Evolutionary conservation across 257 asterid species (phyloP).

Genomic region (Solanum bukasovii): DNA sequence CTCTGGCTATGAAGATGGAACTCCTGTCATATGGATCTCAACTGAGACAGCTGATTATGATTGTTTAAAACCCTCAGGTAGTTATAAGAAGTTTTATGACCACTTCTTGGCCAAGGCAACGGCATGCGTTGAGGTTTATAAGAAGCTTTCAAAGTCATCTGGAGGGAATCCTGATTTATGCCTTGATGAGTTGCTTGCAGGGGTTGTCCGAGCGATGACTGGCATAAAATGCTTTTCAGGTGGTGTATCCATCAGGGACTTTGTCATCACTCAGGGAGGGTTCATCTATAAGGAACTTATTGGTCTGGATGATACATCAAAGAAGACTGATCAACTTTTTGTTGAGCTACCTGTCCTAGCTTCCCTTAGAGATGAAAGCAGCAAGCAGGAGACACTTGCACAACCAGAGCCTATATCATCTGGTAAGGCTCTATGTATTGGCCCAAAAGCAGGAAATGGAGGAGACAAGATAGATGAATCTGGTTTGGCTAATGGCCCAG

Average conservation of each 20-base stretch:
- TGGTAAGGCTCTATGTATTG: conserved; percentile 45
- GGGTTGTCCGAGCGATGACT: conserved; percentile 73
- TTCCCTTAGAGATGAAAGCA: conserved; percentile 59
- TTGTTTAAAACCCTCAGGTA: conserved; percentile 65
- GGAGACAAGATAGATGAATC: conserved; percentile 17
- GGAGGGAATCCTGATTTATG: conserved; percentile 50
- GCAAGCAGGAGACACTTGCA: conserved; percentile 20
- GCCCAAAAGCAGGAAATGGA: conserved; percentile 25
- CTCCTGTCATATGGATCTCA: conserved; percentile 76
- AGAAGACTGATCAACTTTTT: conserved; percentile 40
- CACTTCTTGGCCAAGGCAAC: conserved; percentile 75
- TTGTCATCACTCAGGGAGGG: conserved; percentile 69
- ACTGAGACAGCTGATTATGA: conserved; percentile 85
- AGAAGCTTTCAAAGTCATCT: conserved; percentile 54
- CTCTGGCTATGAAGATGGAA: conserved; percentile 94
- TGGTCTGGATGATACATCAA: conserved; percentile 82
- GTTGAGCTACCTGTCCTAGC: conserved; percentile 49
- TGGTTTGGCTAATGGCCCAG: conserved; percentile 14
- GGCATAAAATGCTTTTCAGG: conserved; percentile 64
- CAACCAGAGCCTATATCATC: conserved; percentile 24
- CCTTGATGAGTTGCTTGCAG: conserved; percentile 91
- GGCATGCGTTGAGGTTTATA: conserved; percentile 73
- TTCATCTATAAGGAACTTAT: conserved; percentile 74
- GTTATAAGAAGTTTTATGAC: conserved; percentile 66
- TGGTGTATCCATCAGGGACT: conserved; percentile 64